Conservation (phyloP, 305 asterid genomes). For the Stenogyne calaminthoides region DNA sequence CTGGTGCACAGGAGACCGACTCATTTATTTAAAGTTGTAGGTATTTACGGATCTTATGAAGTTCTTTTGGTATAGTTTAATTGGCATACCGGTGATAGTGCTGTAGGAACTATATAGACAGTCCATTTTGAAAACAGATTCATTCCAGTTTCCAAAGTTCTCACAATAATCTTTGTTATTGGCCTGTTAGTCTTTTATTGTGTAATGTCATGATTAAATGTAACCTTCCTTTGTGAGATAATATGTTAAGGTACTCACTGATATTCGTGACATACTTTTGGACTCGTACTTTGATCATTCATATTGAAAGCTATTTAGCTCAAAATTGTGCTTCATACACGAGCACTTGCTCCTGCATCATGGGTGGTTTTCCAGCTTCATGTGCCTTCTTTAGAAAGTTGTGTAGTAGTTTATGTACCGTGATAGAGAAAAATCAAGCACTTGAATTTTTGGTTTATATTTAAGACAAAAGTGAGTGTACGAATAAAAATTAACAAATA, state of each 20-base stretch:
- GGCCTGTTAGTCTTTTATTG: too few relatives aligned
- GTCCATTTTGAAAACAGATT: too few relatives aligned
- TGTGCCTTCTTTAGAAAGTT: neutral
- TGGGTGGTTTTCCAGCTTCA: neutral
- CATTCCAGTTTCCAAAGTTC: too few relatives aligned
- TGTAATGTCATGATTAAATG: too few relatives aligned
- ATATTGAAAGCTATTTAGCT: neutral
- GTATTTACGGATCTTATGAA: too few relatives aligned
- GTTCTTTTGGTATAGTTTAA: too few relatives aligned
- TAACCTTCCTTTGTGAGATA: neutral
- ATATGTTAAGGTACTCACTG: neutral
- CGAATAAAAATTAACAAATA: slow-evolving; percentile 18
- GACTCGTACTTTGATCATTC: neutral
- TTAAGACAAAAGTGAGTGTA: neutral
- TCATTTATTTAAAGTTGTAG: too few relatives aligned
- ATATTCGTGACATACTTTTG: neutral
- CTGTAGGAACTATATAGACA: too few relatives aligned
- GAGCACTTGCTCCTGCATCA: neutral
- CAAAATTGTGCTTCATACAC: neutral
- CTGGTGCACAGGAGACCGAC: too few relatives aligned
- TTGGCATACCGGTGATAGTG: too few relatives aligned
- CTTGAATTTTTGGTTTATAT: neutral
- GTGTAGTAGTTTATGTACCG: neutral
- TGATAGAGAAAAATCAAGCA: neutral
- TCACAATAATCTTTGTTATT: too few relatives aligned